Base-by-base conservation (phyloP, 164 flowering plant species). In the Magnolia sinica region DNA sequence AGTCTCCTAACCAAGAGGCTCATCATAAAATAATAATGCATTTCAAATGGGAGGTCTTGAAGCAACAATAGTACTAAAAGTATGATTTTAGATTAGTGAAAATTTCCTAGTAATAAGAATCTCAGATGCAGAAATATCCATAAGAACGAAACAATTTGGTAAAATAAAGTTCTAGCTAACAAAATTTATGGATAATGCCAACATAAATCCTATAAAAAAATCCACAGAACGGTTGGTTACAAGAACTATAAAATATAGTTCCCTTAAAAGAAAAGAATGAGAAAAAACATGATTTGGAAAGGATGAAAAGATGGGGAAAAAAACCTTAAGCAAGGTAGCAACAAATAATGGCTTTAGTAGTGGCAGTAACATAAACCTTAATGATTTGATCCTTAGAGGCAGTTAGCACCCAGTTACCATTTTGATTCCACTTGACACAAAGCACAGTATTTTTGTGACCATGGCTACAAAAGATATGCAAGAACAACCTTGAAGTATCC, bases 341-440 rank as follows among this genome's bases (percentile, higher is more conserved):
- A 55, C 16, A 55, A 16, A 31, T 31, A 55, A 55, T 16, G 11
- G 59, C 59, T 55, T 55, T 55, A 9, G 11, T 14, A 52, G 10
- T 52, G 16, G 16, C 16, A 52, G 10, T 52, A 52, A 52, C 16
- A 52, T 64, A 29, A 19, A 93, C 99, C 96, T 96, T 96, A n/a
- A n/a, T n/a, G n/a, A 94, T 92, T 85, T 96, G 99, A 90, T 96
- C 99, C 83, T 96, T 96, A 64, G 97, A 88, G 83, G 98, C 95
- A 73, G 99, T 94, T 37, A 96, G 86, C 51, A 94, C 91, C 99
- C 99, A 96, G 76, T 96, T 96, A 63, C 99, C 99, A 87, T 96
- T 96, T 81, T 94, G 94, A 84, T 96, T 96, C 99, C 99, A 96
- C 79, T 91, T 93, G 74, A 90, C 95, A 82, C 91, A 90, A 67